Conservation (phyloP, 2,329 filamentous ascomycete species). For the Ascomycota sp. region DNA sequence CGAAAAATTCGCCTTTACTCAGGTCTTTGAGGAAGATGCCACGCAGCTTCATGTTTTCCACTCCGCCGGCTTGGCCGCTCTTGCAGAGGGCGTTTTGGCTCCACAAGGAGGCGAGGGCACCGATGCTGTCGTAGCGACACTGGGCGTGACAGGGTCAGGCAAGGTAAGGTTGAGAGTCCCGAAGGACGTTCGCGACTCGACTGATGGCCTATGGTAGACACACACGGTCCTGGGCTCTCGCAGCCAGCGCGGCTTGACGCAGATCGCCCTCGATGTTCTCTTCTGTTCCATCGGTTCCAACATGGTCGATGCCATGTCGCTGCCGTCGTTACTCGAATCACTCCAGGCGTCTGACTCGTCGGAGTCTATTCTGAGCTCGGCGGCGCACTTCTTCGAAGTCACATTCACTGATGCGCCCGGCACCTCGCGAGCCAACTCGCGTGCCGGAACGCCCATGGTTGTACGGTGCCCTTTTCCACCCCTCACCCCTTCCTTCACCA, state of each 20-base stretch:
- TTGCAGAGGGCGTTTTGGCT: conserved; percentile 65
- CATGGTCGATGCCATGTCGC: conserved; percentile 38
- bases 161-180: conserved; percentile 39
- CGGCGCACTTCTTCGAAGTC: conserved; percentile 54
- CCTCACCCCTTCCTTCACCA: conserved; percentile 11
- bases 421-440: conserved; percentile 35
- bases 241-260: conserved; percentile 68
- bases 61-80: conserved; percentile 47
- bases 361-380: conserved; percentile 55
- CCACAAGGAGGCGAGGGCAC: conserved; percentile 52
- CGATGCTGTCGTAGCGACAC: conserved; percentile 72
- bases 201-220: conserved; percentile 30
- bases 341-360: conserved; percentile 57
- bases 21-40: conserved; percentile 72
- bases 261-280: conserved; percentile 73
- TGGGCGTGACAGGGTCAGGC: conserved; percentile 86
- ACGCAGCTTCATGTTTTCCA: conserved; percentile 73
- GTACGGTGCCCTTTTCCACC: conserved; percentile 22
- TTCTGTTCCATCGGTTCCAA: conserved; percentile 60
- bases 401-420: conserved; percentile 44
- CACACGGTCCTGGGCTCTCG: conserved; percentile 87
- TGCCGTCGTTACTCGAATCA: conserved; percentile 45
- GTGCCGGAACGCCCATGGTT: conserved; percentile 47
- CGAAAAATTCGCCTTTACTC: conserved; percentile 85
- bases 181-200: not conserved